Percentiles rank a stretch among this genome's conserved stretches.
These are phyloP conservation scores for Hibiscus trionum DNA, from an alignment of 345 rosid species.

Conservation along the genomic window DNA sequence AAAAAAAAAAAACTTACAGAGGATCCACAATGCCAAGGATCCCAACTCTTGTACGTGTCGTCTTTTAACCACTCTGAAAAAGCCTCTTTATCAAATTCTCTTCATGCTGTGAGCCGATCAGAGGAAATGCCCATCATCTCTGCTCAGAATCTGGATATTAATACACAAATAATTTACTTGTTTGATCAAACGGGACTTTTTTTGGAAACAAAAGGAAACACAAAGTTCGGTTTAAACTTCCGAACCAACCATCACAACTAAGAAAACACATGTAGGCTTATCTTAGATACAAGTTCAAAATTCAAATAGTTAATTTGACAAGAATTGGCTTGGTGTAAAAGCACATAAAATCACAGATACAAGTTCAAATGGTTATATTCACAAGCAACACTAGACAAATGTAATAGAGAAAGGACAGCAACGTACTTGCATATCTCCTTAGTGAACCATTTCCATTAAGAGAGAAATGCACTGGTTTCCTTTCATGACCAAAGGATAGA, in stretches of 20 bases:
- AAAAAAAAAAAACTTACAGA: slow-evolving; percentile 16
- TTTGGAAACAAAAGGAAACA: too few relatives aligned
- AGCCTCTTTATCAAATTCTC: slow-evolving; percentile 33
- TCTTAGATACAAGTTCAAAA: not conserved
- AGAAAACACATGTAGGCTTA: not conserved
- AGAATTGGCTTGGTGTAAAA: not conserved
- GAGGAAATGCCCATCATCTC: slow-evolving; percentile 23
- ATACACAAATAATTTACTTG: too few relatives aligned
- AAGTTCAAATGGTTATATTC: not conserved
- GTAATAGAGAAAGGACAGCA: slow-evolving; percentile 1
- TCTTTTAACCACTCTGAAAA: slow-evolving; percentile 7
- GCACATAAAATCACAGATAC: not conserved
- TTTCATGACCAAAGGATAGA: slow-evolving; percentile 49
- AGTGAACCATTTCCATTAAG: slow-evolving; percentile 45
- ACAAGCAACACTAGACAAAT: not conserved
- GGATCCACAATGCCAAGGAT: slow-evolving; percentile 16
- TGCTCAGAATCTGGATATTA: slow-evolving; percentile 14
- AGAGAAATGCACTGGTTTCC: slow-evolving; percentile 34
- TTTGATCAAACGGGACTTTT: not conserved
- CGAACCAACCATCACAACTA: not conserved
- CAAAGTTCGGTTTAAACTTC: not conserved
- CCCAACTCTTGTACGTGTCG: slow-evolving; percentile 18
- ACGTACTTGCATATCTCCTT: slow-evolving; percentile 44
- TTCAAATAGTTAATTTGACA: not conserved
- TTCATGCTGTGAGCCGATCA: slow-evolving; percentile 20